phyloP scores from a whole-genome alignment of 495 filamentous ascomycete genomes.

The Entonaema liquescens region DNA sequence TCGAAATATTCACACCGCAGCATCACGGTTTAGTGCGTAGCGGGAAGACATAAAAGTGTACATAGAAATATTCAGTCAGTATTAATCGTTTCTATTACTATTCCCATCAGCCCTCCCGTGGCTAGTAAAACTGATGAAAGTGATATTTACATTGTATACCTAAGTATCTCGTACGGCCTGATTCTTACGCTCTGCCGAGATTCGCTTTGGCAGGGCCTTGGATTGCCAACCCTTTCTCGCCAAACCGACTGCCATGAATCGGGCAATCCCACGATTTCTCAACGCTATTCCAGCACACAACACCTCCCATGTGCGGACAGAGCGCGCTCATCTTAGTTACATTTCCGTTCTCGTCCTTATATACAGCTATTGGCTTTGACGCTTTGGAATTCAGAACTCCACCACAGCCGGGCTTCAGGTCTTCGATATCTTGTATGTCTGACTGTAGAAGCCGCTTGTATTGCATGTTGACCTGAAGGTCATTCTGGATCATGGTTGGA shows the following conservation, averaged over 20 bases:
- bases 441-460: conserved; percentile 64
- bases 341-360: conserved; percentile 64
- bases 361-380: conserved; percentile 60
- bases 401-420: conserved; percentile 56
- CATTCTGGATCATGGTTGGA: conserved; percentile 51
- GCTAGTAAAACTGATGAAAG: neutral
- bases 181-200: conserved; percentile 25
- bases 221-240: conserved; percentile 60
- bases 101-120: too few relatives aligned
- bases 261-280: conserved; percentile 67
- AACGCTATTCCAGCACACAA: conserved; percentile 63
- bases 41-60: neutral
- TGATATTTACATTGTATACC: neutral
- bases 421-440: conserved; percentile 67
- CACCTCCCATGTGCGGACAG: conserved; percentile 65
- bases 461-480: conserved; percentile 63
- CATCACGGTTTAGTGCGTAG: too few relatives aligned
- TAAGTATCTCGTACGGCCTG: neutral
- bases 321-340: conserved; percentile 60
- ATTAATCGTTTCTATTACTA: neutral
- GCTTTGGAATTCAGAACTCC: conserved; percentile 60
- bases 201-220: conserved; percentile 59
- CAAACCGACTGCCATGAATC: conserved; percentile 65
- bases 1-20: too few relatives aligned
- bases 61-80: neutral